Conservation (phyloP, 2,329 filamentous ascomycete genomes). For the Colletotrichum musicola region DNA sequence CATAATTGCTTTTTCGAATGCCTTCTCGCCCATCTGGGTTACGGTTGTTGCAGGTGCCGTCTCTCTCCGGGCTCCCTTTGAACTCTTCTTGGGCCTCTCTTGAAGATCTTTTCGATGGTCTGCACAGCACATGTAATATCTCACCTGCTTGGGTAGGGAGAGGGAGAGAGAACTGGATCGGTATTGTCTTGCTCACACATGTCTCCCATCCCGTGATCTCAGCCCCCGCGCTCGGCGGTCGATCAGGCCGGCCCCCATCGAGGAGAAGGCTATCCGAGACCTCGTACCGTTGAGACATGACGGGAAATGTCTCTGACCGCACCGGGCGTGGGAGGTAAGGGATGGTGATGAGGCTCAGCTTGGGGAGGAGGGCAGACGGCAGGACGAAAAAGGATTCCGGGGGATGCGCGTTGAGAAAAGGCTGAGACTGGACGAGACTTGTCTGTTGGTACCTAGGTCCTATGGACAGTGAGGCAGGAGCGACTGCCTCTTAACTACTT, state of each 20-base stretch:
- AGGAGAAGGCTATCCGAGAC: not conserved
- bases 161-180: not conserved
- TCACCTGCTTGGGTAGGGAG: not conserved
- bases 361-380: not conserved
- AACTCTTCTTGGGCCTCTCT: slow-evolving; percentile 8
- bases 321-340: slow-evolving; percentile 20
- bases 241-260: slow-evolving; percentile 11
- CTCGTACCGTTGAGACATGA: not conserved
- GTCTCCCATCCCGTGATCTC: slow-evolving; percentile 10
- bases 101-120: not conserved
- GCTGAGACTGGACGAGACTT: not conserved
- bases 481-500: too few species aligned
- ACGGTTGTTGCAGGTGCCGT: too few species aligned
- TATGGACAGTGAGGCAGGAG: too few species aligned
- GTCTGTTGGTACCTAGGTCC: too few species aligned
- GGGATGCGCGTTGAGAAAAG: not conserved
- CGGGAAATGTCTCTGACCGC: not conserved
- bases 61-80: too few species aligned
- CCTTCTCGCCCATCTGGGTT: not conserved
- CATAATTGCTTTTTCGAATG: slow-evolving; percentile 26
- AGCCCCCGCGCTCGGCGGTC: not conserved
- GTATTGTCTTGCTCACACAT: slow-evolving; percentile 13
- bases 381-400: not conserved
- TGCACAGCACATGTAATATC: not conserved
- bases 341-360: slow-evolving; percentile 24